These are phyloP conservation scores for Colletotrichum liaoningense DNA, from an alignment of 2,329 filamentous ascomycete genomes.

Conservation along the genomic window DNA sequence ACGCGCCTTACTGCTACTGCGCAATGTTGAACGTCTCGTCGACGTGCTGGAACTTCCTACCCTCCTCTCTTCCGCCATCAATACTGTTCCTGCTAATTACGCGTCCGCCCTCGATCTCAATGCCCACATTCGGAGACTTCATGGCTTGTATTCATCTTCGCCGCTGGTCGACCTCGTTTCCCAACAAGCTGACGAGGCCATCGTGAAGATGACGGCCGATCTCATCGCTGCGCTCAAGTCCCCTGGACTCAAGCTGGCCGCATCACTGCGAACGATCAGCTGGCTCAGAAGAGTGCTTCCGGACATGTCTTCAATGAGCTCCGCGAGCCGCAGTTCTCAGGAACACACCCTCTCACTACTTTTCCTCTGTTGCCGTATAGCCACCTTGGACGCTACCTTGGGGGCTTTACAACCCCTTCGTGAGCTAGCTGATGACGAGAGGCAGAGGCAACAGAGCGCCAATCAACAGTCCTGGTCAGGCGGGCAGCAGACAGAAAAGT, in stretches of 20 bases:
- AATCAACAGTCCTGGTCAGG: constrained; percentile 65
- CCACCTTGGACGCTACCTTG: constrained; percentile 82
- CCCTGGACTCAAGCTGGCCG: constrained; percentile 86
- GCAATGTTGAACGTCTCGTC: constrained; percentile 89
- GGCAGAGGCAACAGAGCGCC: constrained; percentile 56
- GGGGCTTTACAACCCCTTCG: constrained; percentile 86
- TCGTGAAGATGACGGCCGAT: constrained; percentile 88
- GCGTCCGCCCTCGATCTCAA: constrained; percentile 91
- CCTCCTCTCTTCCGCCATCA: constrained; percentile 83
- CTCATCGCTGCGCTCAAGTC: constrained; percentile 82
- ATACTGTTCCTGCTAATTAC: constrained; percentile 77
- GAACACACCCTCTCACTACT: constrained; percentile 83
- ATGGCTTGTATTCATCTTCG: constrained; percentile 84
- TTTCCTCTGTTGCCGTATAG: constrained; percentile 87
- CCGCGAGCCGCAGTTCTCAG: constrained; percentile 39
- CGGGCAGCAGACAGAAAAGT: constrained; percentile 94
- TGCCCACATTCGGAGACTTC: constrained; percentile 90
- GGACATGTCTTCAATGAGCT: constrained; percentile 64
- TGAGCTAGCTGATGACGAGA: constrained; percentile 91
- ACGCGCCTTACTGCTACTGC: constrained; percentile 82
- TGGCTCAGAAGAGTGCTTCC: constrained; percentile 91
- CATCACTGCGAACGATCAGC: constrained; percentile 89
- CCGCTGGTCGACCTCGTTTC: constrained; percentile 79
- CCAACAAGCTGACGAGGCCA: constrained; percentile 83
- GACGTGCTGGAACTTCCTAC: constrained; percentile 92